phyloP scores from a whole-genome alignment of 495 filamentous ascomycete species.

The Talaromyces liani region DNA sequence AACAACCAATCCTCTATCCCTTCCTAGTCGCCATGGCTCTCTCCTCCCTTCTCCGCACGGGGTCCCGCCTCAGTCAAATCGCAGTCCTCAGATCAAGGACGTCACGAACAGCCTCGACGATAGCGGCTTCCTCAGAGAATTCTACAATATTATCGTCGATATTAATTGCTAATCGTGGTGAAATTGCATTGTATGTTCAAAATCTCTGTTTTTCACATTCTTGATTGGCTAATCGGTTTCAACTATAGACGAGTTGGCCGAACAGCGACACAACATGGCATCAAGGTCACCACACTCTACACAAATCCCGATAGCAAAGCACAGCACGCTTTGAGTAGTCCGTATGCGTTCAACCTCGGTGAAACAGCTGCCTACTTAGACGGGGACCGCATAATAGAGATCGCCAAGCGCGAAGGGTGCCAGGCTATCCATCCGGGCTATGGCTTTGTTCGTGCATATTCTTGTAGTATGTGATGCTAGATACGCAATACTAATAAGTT shows the following conservation, averaged over 20 bases:
- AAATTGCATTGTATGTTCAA: constrained; percentile 72
- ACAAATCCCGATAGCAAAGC: constrained; percentile 83
- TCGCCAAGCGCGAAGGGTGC: constrained; percentile 79
- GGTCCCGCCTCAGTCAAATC: constrained; percentile 30
- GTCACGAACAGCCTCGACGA: constrained; percentile 27
- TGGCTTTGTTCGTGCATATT: constrained; percentile 64
- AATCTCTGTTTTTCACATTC: not conserved
- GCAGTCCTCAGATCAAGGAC: constrained; percentile 23
- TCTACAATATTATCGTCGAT: constrained; percentile 65
- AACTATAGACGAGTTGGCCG: constrained; percentile 62
- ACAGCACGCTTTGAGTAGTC: constrained; percentile 82
- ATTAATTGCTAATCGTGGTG: constrained; percentile 92
- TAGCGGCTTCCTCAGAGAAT: constrained; percentile 15
- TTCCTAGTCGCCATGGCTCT: constrained; percentile 27
- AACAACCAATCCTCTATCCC: not conserved
- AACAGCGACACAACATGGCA: constrained; percentile 81
- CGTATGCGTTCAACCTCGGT: constrained; percentile 75
- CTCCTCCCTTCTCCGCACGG: constrained; percentile 41
- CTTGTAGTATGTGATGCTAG: not conserved
- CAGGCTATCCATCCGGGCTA: constrained; percentile 93
- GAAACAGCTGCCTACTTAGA: constrained; percentile 81
- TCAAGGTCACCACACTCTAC: constrained; percentile 89
- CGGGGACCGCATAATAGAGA: constrained; percentile 80
- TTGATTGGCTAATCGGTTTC: not conserved
- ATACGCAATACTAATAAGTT: not conserved